Percentiles rank a stretch among this genome's conserved stretches.
These are phyloP conservation scores for Metschnikowia anglica DNA, from an alignment of 805 yeast genomes.

Conservation along the genomic window DNA sequence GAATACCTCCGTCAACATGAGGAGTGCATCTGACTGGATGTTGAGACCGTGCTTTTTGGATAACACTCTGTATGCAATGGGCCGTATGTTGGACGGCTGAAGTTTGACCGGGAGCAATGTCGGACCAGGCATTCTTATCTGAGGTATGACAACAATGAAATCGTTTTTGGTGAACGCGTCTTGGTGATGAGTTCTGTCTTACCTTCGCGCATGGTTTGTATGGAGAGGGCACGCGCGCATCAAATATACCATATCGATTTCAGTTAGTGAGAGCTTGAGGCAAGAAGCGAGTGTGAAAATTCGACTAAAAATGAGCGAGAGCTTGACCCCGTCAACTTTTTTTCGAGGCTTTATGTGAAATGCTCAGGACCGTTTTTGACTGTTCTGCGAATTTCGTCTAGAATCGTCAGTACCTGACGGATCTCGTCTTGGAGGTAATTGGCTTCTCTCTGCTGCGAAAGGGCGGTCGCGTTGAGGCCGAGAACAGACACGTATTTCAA, in stretches of 20 bases:
- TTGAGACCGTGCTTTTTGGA: constrained; percentile 92
- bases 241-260: no score
- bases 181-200: background rate
- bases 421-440: background rate
- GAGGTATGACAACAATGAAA: no score
- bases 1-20: constrained; percentile 66
- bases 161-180: constrained; percentile 1
- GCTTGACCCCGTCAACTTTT: no score
- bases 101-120: constrained; percentile 66
- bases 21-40: constrained; percentile 81
- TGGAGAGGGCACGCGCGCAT: background rate
- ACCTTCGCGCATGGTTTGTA: background rate
- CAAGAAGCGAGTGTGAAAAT: no score
- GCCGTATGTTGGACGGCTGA: constrained; percentile 81
- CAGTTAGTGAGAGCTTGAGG: no score
- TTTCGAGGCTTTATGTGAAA: no score
- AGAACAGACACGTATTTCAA: background rate
- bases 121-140: constrained; percentile 15
- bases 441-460: background rate
- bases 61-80: constrained; percentile 83
- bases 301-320: no score
- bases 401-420: background rate
- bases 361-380: background rate
- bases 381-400: background rate
- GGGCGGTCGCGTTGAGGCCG: background rate